Evolutionary conservation across 2,329 filamentous ascomycete genomes (phyloP).

Genomic region (Pseudocercospora vitis): DNA sequence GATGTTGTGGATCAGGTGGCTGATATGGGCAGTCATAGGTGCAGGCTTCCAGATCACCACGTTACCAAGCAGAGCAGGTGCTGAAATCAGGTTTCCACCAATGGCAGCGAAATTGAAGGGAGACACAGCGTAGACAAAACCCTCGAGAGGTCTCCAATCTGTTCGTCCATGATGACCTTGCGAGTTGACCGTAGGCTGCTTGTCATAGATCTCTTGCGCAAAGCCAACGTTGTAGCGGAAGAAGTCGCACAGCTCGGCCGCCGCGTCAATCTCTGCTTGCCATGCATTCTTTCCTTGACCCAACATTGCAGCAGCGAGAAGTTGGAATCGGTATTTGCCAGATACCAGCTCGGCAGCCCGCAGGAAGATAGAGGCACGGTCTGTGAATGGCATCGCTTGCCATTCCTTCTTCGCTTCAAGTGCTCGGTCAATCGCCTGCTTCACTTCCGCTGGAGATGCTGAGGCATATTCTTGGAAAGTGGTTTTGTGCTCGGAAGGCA

Average conservation of each 20-base stretch:
- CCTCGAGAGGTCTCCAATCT: conserved; percentile 85
- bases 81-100: conserved; percentile 76
- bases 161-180: conserved; percentile 85
- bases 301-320: conserved; percentile 93
- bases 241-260: conserved; percentile 88
- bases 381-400: conserved; percentile 84
- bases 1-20: conserved; percentile 85
- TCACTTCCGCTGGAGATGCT: conserved; percentile 72
- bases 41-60: conserved; percentile 95
- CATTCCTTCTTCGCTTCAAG: conserved; percentile 81
- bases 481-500: conserved; percentile 77
- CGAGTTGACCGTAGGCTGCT: conserved; percentile 80
- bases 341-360: conserved; percentile 89
- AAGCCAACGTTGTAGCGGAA: conserved; percentile 86
- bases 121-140: conserved; percentile 89
- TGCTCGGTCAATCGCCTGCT: conserved; percentile 75
- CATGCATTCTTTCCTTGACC: conserved; percentile 97
- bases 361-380: conserved; percentile 87
- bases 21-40: conserved; percentile 77
- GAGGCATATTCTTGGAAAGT: conserved; percentile 80
- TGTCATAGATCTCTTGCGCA: conserved; percentile 81
- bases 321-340: conserved; percentile 89
- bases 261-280: conserved; percentile 95
- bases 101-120: conserved; percentile 98
- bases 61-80: conserved; percentile 85